Evolutionary conservation across 108 stramenopile species (phyloP).

Genomic region (Cyclostephanos tholiformis): DNA sequence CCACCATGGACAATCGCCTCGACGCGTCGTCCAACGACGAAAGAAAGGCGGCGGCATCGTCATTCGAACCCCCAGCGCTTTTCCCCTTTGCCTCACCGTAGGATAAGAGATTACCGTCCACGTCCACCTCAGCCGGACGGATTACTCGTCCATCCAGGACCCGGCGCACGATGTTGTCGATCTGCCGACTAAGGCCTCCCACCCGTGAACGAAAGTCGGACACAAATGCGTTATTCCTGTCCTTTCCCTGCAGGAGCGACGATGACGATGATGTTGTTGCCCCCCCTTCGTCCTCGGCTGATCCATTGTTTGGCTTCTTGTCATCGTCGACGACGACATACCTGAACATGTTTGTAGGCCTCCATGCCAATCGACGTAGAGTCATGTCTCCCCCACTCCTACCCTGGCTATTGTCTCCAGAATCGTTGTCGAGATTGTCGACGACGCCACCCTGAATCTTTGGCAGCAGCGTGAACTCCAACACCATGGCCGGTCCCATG

Average conservation of each 20-base stretch:
- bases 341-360: conserved; percentile 53
- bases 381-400: conserved; percentile 33
- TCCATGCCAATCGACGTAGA: conserved; percentile 51
- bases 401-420: neutral
- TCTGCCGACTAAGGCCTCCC: conserved; percentile 71
- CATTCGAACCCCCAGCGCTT: neutral
- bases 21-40: conserved; percentile 33
- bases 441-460: conserved; percentile 25
- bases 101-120: conserved; percentile 23
- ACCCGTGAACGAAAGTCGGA: conserved; percentile 52
- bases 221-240: conserved; percentile 45
- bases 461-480: conserved; percentile 56
- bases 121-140: conserved; percentile 41
- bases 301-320: neutral
- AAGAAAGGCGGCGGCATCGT: neutral
- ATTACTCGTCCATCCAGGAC: conserved; percentile 76
- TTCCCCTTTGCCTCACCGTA: conserved; percentile 22
- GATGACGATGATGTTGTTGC: conserved; percentile 8
- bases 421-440: neutral
- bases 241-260: conserved; percentile 39
- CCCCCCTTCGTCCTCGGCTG: neutral
- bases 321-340: conserved; percentile 28
- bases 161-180: conserved; percentile 73
- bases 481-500: conserved; percentile 67
- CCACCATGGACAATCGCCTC: conserved; percentile 37